phyloP scores from a whole-genome alignment of 352 stramenopile genomes.

The Globisporangium apiculatum region DNA sequence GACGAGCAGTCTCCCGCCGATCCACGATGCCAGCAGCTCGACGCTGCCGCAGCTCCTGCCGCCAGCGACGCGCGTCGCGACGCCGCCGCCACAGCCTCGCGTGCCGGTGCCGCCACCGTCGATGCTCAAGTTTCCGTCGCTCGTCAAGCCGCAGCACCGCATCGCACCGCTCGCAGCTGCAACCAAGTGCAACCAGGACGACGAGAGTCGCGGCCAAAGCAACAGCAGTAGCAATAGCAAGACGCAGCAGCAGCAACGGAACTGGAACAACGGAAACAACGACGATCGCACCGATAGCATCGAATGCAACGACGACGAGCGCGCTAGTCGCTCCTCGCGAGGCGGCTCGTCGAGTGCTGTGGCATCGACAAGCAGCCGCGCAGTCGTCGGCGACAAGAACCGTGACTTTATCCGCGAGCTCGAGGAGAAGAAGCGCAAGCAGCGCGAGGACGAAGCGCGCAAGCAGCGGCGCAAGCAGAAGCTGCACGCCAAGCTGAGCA shows the following conservation, averaged over 20 bases:
- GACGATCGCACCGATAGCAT: not conserved
- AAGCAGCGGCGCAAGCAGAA: conserved; percentile 47
- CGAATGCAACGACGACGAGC: conserved; percentile 19
- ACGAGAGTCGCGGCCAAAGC: not conserved
- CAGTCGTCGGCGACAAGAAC: conserved; percentile 35
- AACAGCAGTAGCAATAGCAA: conserved; percentile 9
- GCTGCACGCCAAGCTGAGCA: conserved; percentile 47
- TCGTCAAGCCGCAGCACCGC: conserved; percentile 24
- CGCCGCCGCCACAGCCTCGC: not conserved
- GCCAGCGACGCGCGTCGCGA: conserved; percentile 1
- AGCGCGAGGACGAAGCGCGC: conserved; percentile 41
- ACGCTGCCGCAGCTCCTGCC: conserved; percentile 4
- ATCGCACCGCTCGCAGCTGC: not conserved
- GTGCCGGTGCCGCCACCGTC: conserved; percentile 6
- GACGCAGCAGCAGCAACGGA: not conserved
- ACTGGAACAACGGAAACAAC: conserved; percentile 1
- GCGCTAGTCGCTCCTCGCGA: conserved; percentile 2
- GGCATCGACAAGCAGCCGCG: not conserved
- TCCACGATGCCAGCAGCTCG: conserved; percentile 1
- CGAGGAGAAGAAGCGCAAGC: conserved; percentile 64
- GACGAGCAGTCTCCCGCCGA: conserved; percentile 3
- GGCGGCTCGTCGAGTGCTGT: no score
- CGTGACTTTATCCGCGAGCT: conserved; percentile 62
- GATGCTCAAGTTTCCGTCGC: conserved; percentile 31
- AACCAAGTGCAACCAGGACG: conserved; percentile 33